phyloP scores from a whole-genome alignment of 352 stramenopile species.

The Phytophthora fragariae region DNA sequence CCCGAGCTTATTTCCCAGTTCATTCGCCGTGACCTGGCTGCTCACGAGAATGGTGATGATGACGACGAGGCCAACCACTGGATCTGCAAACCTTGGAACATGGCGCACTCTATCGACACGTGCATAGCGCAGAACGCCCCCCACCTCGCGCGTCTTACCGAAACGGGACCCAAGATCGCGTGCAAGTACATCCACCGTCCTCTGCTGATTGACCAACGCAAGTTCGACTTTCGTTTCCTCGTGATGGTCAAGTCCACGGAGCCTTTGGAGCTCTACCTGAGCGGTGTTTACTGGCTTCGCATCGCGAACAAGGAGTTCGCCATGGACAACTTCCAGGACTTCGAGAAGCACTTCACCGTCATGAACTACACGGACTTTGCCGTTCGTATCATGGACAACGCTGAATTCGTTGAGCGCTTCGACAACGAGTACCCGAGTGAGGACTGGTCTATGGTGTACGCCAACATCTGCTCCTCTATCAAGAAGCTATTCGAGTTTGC shows the following conservation, averaged over 20 bases:
- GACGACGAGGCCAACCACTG: conserved; percentile 59
- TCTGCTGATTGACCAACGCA: conserved; percentile 62
- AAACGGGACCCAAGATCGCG: conserved; percentile 62
- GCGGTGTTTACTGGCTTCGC: conserved; percentile 59
- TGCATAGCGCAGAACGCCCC: conserved; percentile 56
- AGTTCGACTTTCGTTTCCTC: conserved; percentile 69
- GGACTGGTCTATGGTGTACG: conserved; percentile 52
- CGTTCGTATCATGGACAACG: conserved; percentile 63
- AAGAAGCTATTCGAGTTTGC: conserved; percentile 59
- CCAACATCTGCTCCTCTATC: conserved; percentile 54
- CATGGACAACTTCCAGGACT: conserved; percentile 67
- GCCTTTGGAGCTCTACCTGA: conserved; percentile 58
- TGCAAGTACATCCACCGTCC: conserved; percentile 67
- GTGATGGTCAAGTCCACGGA: conserved; percentile 66
- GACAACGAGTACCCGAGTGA: conserved; percentile 59
- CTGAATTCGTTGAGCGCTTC: conserved; percentile 57
- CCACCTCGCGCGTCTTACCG: conserved; percentile 53
- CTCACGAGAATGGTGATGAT: conserved; percentile 38
- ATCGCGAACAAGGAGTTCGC: conserved; percentile 67
- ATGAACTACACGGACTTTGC: conserved; percentile 67
- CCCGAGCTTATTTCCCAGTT: conserved; percentile 59
- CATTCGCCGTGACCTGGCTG: conserved; percentile 44
- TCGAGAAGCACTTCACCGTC: conserved; percentile 69
- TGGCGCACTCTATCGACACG: conserved; percentile 66
- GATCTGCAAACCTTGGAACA: conserved; percentile 74